Conservation (phyloP, 1,284 basidiomycete species). For the Moesziomyces globuligerus region DNA sequence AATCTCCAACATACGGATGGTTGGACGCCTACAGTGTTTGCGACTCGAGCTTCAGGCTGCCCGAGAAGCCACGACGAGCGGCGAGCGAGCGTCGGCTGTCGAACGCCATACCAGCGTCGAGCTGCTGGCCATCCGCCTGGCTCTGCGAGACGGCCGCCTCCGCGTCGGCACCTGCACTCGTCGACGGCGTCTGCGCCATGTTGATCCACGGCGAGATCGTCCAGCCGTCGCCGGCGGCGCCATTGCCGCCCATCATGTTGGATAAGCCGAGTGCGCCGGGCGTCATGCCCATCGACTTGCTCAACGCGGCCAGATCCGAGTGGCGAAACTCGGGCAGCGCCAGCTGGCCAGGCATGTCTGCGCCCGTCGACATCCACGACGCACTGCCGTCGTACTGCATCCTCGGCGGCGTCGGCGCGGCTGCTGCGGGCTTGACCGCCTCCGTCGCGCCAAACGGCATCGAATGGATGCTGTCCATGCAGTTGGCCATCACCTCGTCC, state of each 20-base stretch:
- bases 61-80: constrained; percentile 42
- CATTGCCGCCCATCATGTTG: constrained; percentile 13
- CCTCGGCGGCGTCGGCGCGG: neutral
- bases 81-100: constrained; percentile 29
- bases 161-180: constrained; percentile 10
- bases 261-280: constrained; percentile 32
- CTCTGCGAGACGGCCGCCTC: constrained; percentile 2
- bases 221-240: constrained; percentile 37
- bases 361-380: constrained; percentile 25
- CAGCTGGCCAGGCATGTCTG: constrained; percentile 24
- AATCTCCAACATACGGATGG: no score
- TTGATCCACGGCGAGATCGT: constrained; percentile 51
- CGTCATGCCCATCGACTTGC: constrained; percentile 33
- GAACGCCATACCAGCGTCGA: constrained; percentile 16
- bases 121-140: constrained; percentile 7
- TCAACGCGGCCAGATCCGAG: constrained; percentile 16
- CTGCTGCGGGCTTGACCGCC: constrained; percentile 3
- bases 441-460: constrained; percentile 5
- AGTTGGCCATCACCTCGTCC: constrained; percentile 33
- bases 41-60: constrained; percentile 32
- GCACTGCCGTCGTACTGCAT: constrained; percentile 13
- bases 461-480: constrained; percentile 44
- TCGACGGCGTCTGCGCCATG: constrained; percentile 24
- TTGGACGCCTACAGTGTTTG: constrained; percentile 9
- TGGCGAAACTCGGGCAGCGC: constrained; percentile 25